Evolutionary conservation across 345 rosid species (phyloP).

Genomic region (Populus simonii): DNA sequence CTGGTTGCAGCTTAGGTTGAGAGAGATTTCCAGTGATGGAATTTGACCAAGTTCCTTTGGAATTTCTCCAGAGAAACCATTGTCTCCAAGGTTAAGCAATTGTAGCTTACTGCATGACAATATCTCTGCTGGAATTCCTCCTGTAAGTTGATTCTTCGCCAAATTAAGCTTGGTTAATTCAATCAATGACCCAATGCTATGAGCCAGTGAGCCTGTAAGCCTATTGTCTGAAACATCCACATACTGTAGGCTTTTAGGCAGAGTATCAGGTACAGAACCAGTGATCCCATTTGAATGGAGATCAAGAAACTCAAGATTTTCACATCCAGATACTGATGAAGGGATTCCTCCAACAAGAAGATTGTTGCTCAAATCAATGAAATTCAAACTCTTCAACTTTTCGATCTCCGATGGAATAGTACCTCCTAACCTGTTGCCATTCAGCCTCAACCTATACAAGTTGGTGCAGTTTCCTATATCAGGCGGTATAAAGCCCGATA

Average conservation of each 20-base stretch:
- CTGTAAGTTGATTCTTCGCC: conserved; percentile 64
- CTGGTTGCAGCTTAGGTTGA: conserved; percentile 78
- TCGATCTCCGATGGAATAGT: conserved; percentile 77
- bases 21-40: conserved; percentile 74
- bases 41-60: conserved; percentile 73
- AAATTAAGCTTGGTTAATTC: conserved; percentile 74
- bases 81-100: conserved; percentile 67
- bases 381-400: conserved; percentile 57
- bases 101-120: conserved; percentile 68
- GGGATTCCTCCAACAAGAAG: conserved; percentile 69
- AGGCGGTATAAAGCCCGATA: conserved; percentile 74
- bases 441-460: conserved; percentile 62
- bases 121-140: conserved; percentile 67
- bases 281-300: conserved; percentile 74
- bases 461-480: conserved; percentile 81
- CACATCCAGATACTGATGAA: conserved; percentile 49
- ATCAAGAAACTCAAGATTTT: conserved; percentile 67
- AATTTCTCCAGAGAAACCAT: conserved; percentile 67
- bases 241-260: conserved; percentile 62
- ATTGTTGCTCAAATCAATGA: conserved; percentile 68
- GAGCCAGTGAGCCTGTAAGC: conserved; percentile 56
- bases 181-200: conserved; percentile 57
- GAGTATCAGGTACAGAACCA: conserved; percentile 59
- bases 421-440: conserved; percentile 67
- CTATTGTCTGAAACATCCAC: conserved; percentile 73